Base-by-base conservation (phyloP, 352 stramenopile genomes). In the Bremia lactucae region DNA sequence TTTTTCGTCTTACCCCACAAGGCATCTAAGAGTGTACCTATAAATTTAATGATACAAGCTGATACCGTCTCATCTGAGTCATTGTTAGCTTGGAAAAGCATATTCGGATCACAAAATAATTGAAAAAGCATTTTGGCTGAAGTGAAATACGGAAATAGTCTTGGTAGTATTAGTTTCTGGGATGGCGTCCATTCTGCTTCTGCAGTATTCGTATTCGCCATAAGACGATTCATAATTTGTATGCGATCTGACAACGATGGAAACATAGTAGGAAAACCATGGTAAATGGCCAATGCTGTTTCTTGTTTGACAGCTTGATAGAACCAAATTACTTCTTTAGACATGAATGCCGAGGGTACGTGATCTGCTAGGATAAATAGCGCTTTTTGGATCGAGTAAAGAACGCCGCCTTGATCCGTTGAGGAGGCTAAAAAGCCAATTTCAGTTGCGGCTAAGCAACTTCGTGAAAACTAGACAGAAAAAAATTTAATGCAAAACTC, bases 81-180 rank as follows among this genome's bases (percentile, higher is more conserved):
- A 11, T 36, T 46, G 23, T 34, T 19, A 3, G 39, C 43, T 22
- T 43, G 47, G 6, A 70, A 66, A 1, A 68, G 45, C 0, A 40
- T 15, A 9, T 47, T 34, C 4, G 68, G 59, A 40, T 89, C 75
- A 33, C 28, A 64, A 59, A 89, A 87, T 2, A 93, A 52, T 35
- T 87, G 68, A 47, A 90, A 93, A 4, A 93, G 50, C 67, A 86
- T 90, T 42, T 87, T 87, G 10, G 72, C 57, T 22, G 75, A 86
- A 15, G 78, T 84, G 44, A 93, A 90, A 22, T 57, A 77, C n/a
- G 80, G 78, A 0, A 89, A 65, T 7, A 93, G 70, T 73, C 89
- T 89, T 13, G 80, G 77, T 19, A 89, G 48, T 8, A 93, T 62
- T 14, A 88, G 26, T 35, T 79, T 69, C 41, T 81, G 80, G 0